Percentiles rank a stretch among this genome's conserved stretches.
phyloP scores from a whole-genome alignment of 139 green algal species.

The Astrephomene gubernaculifera region DNA sequence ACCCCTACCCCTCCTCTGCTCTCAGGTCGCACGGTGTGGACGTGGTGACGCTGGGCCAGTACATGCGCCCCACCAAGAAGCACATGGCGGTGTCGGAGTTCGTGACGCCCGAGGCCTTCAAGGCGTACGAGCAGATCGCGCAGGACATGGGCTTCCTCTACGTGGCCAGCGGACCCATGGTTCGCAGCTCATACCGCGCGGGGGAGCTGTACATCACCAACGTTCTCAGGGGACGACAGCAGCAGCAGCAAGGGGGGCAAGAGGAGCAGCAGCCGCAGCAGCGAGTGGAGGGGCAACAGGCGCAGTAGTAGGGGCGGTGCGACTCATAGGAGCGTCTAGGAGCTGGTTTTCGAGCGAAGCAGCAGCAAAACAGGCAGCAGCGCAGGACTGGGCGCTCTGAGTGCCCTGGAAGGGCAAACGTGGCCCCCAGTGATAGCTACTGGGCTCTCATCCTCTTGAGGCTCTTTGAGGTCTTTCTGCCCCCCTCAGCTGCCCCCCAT shows the following conservation, averaged over 20 bases:
- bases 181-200: constrained; percentile 94
- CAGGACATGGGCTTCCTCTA: constrained; percentile 88
- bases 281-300: too few species aligned
- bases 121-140: constrained; percentile 82
- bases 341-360: too few species aligned
- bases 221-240: constrained; percentile 60
- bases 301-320: too few species aligned
- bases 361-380: too few species aligned
- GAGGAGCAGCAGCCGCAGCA: neutral
- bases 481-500: too few species aligned
- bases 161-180: constrained; percentile 94
- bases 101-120: constrained; percentile 97
- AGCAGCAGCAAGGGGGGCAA: neutral
- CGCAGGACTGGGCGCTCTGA: too few species aligned
- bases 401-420: too few species aligned
- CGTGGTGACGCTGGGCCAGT: constrained; percentile 99
- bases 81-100: constrained; percentile 98
- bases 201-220: constrained; percentile 91
- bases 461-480: too few species aligned
- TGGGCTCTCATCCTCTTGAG: too few species aligned
- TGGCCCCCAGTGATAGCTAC: too few species aligned
- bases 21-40: constrained; percentile 82
- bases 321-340: too few species aligned
- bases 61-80: constrained; percentile 98
- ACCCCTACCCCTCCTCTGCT: neutral